Evolutionary conservation across 331 rosid species (phyloP).

Genomic region (Spiraea crenata): DNA sequence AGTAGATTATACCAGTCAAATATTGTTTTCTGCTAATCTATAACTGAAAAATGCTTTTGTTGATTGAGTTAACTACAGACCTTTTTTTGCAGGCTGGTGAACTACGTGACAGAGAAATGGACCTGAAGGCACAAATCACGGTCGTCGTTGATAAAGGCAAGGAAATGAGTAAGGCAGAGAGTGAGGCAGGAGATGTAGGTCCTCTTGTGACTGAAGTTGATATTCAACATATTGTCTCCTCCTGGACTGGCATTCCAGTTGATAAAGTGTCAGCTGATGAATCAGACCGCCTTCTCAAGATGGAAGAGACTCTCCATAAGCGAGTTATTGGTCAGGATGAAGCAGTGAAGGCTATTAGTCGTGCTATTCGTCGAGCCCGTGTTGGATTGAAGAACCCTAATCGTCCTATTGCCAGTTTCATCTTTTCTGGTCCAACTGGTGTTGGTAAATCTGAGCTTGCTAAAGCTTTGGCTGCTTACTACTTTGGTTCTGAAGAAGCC

Average conservation of each 20-base stretch:
- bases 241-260: conserved; percentile 98
- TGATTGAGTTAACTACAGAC: conserved; percentile 17
- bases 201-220: conserved; percentile 85
- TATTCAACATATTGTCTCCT: conserved; percentile 79
- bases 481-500: conserved; percentile 94
- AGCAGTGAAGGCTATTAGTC: conserved; percentile 90
- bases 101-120: conserved; percentile 94
- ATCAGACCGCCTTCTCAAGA: conserved; percentile 93
- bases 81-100: conserved; percentile 75
- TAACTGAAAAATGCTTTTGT: background rate
- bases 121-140: conserved; percentile 80
- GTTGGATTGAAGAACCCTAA: conserved; percentile 93
- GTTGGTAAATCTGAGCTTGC: conserved; percentile 96
- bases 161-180: conserved; percentile 97
- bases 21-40: background rate
- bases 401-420: conserved; percentile 95
- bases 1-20: background rate
- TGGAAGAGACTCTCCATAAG: conserved; percentile 90
- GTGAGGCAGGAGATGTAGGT: conserved; percentile 88
- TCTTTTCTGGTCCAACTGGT: conserved; percentile 96
- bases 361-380: conserved; percentile 93
- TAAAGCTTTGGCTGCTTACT: conserved; percentile 85
- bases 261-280: conserved; percentile 93
- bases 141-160: conserved; percentile 81
- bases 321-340: conserved; percentile 92